Evolutionary conservation across 306 rosid genomes (phyloP), one percentile per base, ranked within the genome.

Genomic region (Lupinus albus): DNA sequence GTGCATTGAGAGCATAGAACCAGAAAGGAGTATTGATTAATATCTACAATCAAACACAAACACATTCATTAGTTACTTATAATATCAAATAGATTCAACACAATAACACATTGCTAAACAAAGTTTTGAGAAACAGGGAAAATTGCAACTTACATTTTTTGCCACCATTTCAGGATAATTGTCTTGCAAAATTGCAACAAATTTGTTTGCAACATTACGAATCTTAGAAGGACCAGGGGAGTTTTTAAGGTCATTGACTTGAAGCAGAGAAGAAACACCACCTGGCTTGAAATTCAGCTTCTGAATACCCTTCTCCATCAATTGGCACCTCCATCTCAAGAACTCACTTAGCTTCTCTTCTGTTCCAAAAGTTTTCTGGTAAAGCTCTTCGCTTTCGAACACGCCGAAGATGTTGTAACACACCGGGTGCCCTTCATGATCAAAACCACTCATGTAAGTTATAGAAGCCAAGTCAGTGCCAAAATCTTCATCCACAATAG

Each of bases 11-110:
- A 53, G 88, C 88, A 69, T 84, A 84, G 47, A 70, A 80, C 88
- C 88, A 84, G 64, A 80, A 84, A 35, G 88, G 88, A 52, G 74
- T 85, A 74, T 84, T 84, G 77, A 84, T 84, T 77, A 84, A 84
- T 45, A 84, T 73, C 88, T 84, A 28, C 66, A 81, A 62, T 5
- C 53, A 66, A 70, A 61, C 36, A 70, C 25, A 57, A 38, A 2
- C 61, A 61, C 59, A 35, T 25, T 21, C 3, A 8, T 71, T 72
- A 71, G 39, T 53, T 8, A 49, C 61, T n/a, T 28, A 39, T 17
- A 45, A 28, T 9, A 51, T 8, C 36, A 36, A 39, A 39, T 4
- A 39, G n/a, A 39, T 8, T 39, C n/a, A 58, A 70, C 53, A 56
- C 7, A 59, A 46, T 33, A 55, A 0, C 30, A 25, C 45, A 39